Evolutionary conservation across 2,329 filamentous ascomycete species (phyloP).

Genomic region (Hymenoscyphus salicellus): DNA sequence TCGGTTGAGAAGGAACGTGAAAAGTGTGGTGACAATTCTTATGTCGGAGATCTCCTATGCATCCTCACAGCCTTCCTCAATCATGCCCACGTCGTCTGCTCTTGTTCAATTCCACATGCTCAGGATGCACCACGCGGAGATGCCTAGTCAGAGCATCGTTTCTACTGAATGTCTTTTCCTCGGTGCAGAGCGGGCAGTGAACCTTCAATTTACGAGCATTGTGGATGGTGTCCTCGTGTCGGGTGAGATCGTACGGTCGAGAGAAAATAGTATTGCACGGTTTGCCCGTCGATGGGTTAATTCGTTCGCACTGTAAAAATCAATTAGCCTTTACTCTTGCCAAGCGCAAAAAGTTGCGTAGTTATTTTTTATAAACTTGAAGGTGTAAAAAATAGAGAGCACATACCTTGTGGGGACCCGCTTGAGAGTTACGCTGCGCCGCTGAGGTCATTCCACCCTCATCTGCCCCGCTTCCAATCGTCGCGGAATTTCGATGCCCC

Average conservation of each 20-base stretch:
- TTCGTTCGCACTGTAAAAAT: constrained; percentile 64
- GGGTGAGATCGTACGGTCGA: constrained; percentile 89
- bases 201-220: constrained; percentile 93
- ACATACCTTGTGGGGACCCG: constrained; percentile 72
- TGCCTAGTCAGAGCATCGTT: constrained; percentile 93
- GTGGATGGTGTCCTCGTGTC: constrained; percentile 97
- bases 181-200: constrained; percentile 84
- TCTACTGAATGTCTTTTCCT: constrained; percentile 95
- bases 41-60: neutral
- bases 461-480: constrained; percentile 41
- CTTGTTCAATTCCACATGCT: constrained; percentile 77
- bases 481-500: constrained; percentile 75
- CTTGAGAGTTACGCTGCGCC: constrained; percentile 74
- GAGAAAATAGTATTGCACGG: constrained; percentile 94
- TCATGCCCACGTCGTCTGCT: constrained; percentile 35
- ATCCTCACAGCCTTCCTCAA: constrained; percentile 12
- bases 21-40: neutral
- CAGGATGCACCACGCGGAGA: constrained; percentile 90
- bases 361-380: neutral
- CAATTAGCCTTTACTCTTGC: constrained; percentile 1
- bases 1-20: neutral
- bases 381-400: neutral
- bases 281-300: constrained; percentile 93
- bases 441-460: constrained; percentile 47
- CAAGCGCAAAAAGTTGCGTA: neutral